A percentile compares a stretch with the other conserved stretches of the same genome.
These are phyloP conservation scores for Wickerhamomyces ciferrii DNA, from an alignment of 805 yeast genomes.

Conservation along the genomic window DNA sequence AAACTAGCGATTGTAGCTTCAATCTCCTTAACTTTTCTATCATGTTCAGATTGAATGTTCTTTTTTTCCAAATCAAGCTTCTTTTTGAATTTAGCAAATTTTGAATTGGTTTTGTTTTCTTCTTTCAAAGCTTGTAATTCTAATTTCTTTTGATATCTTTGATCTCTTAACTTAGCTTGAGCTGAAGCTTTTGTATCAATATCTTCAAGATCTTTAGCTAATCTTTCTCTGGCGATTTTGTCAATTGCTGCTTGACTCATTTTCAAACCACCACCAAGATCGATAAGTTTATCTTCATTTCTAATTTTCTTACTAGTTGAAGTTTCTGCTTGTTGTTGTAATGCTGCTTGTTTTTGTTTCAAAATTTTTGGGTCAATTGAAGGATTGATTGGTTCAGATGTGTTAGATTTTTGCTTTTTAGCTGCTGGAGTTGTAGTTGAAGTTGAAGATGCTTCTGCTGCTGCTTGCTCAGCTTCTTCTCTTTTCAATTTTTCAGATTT, in stretches of 20 bases:
- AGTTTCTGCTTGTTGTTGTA: neutral
- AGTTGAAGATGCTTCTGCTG: slow-evolving; percentile 1
- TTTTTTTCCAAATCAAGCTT: slow-evolving; percentile 19
- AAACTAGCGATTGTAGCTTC: slow-evolving; percentile 15
- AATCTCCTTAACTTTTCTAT: slow-evolving; percentile 12
- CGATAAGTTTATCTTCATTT: slow-evolving; percentile 17
- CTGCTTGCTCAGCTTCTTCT: slow-evolving; percentile 1
- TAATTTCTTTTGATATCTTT: slow-evolving; percentile 19
- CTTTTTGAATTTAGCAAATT: slow-evolving; percentile 20
- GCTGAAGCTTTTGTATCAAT: slow-evolving; percentile 20
- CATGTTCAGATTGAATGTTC: slow-evolving; percentile 11
- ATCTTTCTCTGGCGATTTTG: slow-evolving; percentile 19
- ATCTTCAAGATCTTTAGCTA: slow-evolving; percentile 13
- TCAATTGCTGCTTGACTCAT: slow-evolving; percentile 20
- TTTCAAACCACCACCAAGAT: slow-evolving; percentile 24
- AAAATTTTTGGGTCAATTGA: neutral
- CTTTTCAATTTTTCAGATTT: neutral
- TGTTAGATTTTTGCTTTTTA: neutral
- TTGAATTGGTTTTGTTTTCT: slow-evolving; percentile 18
- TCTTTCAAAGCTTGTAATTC: slow-evolving; percentile 21
- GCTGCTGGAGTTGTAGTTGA: neutral
- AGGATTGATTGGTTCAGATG: slow-evolving; percentile 1
- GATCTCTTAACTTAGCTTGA: slow-evolving; percentile 17
- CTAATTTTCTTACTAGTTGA: slow-evolving; percentile 6
- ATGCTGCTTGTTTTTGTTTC: neutral